phyloP scores from a whole-genome alignment of 768 basidiomycete genomes.

The Gloeophyllum trabeum region DNA sequence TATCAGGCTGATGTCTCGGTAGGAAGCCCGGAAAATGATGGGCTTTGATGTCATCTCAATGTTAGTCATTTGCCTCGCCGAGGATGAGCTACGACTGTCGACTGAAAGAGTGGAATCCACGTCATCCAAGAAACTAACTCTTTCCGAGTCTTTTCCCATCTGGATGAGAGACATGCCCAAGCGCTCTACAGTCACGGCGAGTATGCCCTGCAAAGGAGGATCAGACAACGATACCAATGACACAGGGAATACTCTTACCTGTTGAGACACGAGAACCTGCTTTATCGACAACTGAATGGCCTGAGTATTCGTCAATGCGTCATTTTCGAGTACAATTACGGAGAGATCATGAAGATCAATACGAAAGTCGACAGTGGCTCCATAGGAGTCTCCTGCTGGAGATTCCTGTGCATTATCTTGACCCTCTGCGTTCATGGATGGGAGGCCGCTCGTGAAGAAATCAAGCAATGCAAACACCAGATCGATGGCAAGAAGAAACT shows the following conservation, averaged over 20 bases:
- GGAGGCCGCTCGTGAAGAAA: slow-evolving; percentile 63
- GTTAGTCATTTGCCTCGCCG: slow-evolving; percentile 60
- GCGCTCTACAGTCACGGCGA: slow-evolving; percentile 68
- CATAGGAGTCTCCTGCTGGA: slow-evolving; percentile 7
- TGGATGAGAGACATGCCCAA: slow-evolving; percentile 90
- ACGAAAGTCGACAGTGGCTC: slow-evolving; percentile 43
- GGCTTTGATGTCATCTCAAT: slow-evolving; percentile 78
- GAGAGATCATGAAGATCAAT: slow-evolving; percentile 87
- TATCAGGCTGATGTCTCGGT: slow-evolving; percentile 88
- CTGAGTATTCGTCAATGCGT: slow-evolving; percentile 66
- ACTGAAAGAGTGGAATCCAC: slow-evolving; percentile 80
- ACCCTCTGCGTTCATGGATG: slow-evolving; percentile 11
- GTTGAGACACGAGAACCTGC: slow-evolving; percentile 82
- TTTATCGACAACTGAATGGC: slow-evolving; percentile 80
- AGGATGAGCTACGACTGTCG: slow-evolving; percentile 66
- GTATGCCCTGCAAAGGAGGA: slow-evolving; percentile 42
- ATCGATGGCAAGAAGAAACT: slow-evolving; percentile 85
- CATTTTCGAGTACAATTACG: slow-evolving; percentile 79
- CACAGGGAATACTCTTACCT: slow-evolving; percentile 35
- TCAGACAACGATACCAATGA: background rate
- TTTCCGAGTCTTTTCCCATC: slow-evolving; percentile 79
- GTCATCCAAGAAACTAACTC: slow-evolving; percentile 88
- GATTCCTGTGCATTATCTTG: too few relatives aligned
- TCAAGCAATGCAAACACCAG: slow-evolving; percentile 82
- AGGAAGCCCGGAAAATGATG: slow-evolving; percentile 89